Conservation (phyloP, 2,329 filamentous ascomycete genomes). For the Botryosphaeria dothidea region DNA sequence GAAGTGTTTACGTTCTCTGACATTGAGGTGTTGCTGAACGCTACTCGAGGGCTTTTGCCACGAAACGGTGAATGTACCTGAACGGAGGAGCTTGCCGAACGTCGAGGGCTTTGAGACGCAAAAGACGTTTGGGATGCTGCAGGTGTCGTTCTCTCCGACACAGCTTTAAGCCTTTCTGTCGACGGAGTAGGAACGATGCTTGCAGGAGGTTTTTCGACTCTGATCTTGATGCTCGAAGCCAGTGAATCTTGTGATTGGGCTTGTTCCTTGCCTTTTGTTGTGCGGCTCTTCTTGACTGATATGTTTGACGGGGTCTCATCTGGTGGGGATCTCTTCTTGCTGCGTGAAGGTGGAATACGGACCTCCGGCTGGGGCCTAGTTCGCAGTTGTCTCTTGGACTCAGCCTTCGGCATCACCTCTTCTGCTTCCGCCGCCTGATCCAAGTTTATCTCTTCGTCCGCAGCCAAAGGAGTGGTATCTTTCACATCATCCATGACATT, state of each 20-base stretch:
- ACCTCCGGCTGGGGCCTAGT: not conserved
- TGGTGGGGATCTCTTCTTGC: not conserved
- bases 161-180: not conserved
- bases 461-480: not conserved
- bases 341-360: not conserved
- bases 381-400: not conserved
- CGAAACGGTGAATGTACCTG: not conserved
- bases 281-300: not conserved
- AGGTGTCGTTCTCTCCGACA: not conserved
- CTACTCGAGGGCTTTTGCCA: not conserved
- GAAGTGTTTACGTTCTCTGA: not conserved
- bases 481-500: not conserved
- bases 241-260: not conserved
- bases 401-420: slow-evolving; percentile 20
- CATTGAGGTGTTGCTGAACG: slow-evolving; percentile 5
- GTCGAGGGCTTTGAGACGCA: not conserved
- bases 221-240: not conserved
- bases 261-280: not conserved
- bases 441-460: not conserved
- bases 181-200: not conserved
- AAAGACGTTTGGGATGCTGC: not conserved
- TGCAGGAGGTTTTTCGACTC: not conserved
- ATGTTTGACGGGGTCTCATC: not conserved
- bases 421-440: not conserved
- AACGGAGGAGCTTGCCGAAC: not conserved